Evolutionary conservation across 176 grass and related monocot species (phyloP).

Genomic region (Eleusine coracana): DNA sequence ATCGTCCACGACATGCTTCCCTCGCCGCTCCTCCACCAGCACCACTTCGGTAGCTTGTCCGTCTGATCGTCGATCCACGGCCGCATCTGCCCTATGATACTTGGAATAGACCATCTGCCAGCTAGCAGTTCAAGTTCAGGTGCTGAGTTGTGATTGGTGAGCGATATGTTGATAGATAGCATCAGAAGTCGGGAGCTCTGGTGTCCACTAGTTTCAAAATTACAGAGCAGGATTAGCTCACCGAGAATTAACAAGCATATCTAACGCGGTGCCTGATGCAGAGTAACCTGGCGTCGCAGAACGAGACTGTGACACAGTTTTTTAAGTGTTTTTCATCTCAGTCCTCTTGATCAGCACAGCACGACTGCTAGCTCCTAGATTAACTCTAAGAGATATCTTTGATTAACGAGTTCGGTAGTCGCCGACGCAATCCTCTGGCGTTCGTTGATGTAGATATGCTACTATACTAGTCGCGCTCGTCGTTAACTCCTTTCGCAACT

Average conservation of each 20-base stretch:
- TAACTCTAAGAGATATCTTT: slow-evolving; percentile 36
- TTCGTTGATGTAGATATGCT: not conserved
- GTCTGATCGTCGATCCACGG: not conserved
- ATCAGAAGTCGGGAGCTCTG: not conserved
- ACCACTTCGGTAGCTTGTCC: not conserved
- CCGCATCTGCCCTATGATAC: not conserved
- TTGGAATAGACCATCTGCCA: not conserved
- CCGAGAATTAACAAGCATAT: slow-evolving; percentile 49
- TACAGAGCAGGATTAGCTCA: slow-evolving; percentile 37
- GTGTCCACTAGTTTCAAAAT: slow-evolving; percentile 20
- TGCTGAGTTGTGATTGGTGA: not conserved
- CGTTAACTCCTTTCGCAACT: not conserved
- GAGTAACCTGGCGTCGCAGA: slow-evolving; percentile 3
- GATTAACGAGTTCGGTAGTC: slow-evolving; percentile 32
- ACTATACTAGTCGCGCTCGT: not conserved
- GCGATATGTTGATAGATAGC: not conserved
- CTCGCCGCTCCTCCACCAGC: not conserved
- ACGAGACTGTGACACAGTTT: not conserved
- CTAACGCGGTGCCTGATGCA: not conserved
- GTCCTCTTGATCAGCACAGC: not conserved
- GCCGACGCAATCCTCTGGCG: slow-evolving; percentile 13
- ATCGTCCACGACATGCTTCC: not conserved
- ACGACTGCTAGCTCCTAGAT: not conserved
- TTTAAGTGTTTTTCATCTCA: not conserved
- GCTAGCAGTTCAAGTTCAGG: not conserved